phyloP scores from a whole-genome alignment of 805 yeast species.

The Candida easanensis region DNA sequence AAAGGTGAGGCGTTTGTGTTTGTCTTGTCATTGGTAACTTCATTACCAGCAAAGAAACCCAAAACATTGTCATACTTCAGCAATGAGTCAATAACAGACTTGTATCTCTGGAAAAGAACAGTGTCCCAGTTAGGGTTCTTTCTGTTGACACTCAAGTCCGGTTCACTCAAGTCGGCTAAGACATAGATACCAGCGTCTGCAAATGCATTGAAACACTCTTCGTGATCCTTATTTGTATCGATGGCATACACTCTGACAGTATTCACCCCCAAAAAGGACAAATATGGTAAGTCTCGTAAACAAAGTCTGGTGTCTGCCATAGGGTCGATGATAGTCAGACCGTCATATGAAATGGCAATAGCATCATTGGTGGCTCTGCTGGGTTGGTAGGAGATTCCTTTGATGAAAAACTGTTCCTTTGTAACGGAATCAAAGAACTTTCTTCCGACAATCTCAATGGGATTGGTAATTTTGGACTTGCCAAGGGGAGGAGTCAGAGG shows the following conservation, averaged over 20 bases:
- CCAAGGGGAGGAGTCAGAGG: neutral
- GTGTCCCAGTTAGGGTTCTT: slow-evolving; percentile 76
- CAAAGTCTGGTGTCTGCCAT: slow-evolving; percentile 69
- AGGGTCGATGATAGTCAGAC: slow-evolving; percentile 59
- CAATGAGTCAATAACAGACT: slow-evolving; percentile 77
- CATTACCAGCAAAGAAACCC: slow-evolving; percentile 98
- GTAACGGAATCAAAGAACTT: slow-evolving; percentile 71
- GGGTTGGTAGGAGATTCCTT: slow-evolving; percentile 87
- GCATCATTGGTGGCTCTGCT: slow-evolving; percentile 41
- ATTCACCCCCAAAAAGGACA: slow-evolving; percentile 66
- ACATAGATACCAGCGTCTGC: slow-evolving; percentile 89
- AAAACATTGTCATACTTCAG: slow-evolving; percentile 74
- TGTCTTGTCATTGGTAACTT: slow-evolving; percentile 80
- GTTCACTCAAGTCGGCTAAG: slow-evolving; percentile 86
- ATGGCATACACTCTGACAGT: slow-evolving; percentile 84
- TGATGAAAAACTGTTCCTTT: slow-evolving; percentile 81
- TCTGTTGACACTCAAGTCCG: slow-evolving; percentile 73
- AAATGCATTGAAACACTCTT: slow-evolving; percentile 70
- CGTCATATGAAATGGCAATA: slow-evolving; percentile 18
- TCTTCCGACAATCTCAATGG: slow-evolving; percentile 65
- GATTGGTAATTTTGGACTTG: slow-evolving; percentile 1
- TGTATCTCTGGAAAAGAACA: slow-evolving; percentile 71
- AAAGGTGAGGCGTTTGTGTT: slow-evolving; percentile 90
- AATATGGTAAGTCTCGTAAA: slow-evolving; percentile 78
- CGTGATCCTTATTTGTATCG: slow-evolving; percentile 69